Conservation (phyloP, 2,329 filamentous ascomycete genomes). For the Huntiella decipiens region DNA sequence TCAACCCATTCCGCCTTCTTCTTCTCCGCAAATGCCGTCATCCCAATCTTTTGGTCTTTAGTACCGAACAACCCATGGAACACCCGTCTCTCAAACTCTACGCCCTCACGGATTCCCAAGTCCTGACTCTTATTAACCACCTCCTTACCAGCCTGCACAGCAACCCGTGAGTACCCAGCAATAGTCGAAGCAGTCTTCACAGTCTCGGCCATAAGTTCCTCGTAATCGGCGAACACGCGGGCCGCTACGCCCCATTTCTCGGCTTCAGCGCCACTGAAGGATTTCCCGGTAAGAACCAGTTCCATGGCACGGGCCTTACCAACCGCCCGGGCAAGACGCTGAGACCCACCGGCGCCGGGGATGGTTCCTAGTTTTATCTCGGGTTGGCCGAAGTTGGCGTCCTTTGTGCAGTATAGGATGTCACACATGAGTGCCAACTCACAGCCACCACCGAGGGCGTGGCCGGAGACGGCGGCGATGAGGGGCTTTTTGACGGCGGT, state of each 20-base stretch:
- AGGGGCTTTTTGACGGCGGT: conserved; percentile 80
- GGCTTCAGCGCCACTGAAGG: conserved; percentile 67
- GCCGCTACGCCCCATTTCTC: conserved; percentile 83
- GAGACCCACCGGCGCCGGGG: conserved; percentile 78
- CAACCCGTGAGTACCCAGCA: conserved; percentile 69
- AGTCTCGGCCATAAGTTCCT: conserved; percentile 64
- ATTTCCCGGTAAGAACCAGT: conserved; percentile 68
- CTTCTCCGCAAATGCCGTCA: conserved; percentile 93
- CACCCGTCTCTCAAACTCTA: conserved; percentile 83
- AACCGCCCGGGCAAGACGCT: conserved; percentile 65
- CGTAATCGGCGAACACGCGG: conserved; percentile 57
- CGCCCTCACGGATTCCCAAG: conserved; percentile 64
- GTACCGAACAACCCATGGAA: conserved; percentile 91
- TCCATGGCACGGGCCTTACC: conserved; percentile 85
- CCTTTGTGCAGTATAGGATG: conserved; percentile 72
- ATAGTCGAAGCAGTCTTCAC: conserved; percentile 76
- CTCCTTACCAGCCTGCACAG: conserved; percentile 80
- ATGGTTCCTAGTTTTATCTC: conserved; percentile 92
- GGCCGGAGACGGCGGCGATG: conserved; percentile 83
- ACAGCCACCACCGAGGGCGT: conserved; percentile 86
- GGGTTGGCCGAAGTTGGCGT: conserved; percentile 84
- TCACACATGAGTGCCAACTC: conserved; percentile 97
- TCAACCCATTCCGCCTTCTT: conserved; percentile 80
- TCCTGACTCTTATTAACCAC: conserved; percentile 99
- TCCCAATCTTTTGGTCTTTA: conserved; percentile 89